A percentile compares a stretch with the other conserved stretches of the same genome.
Conservation (phyloP, 2,329 filamentous ascomycete genomes). For the Phyllosticta citribraziliensis region DNA sequence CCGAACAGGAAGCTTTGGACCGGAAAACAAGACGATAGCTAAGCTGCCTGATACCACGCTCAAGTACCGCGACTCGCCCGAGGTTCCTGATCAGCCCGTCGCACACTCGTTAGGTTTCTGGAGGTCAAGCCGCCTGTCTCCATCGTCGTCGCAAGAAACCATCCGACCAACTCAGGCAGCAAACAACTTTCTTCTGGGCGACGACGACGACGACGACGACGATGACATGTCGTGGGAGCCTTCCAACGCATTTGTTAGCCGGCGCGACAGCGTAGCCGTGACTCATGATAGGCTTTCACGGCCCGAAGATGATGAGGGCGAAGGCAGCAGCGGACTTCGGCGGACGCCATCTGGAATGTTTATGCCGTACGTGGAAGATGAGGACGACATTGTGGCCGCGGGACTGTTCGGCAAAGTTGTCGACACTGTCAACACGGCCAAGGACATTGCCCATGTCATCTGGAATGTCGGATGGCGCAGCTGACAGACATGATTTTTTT, state of each 20-base stretch:
- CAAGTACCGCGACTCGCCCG: conserved; percentile 73
- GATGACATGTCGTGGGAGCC: conserved; percentile 40
- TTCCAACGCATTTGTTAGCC: conserved; percentile 24
- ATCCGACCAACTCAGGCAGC: conserved; percentile 60
- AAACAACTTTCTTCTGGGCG: conserved; percentile 54
- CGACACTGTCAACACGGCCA: conserved; percentile 62
- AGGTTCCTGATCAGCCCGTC: conserved; percentile 47
- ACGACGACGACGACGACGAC: conserved; percentile 42
- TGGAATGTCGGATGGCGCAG: conserved; percentile 57
- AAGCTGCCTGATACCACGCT: conserved; percentile 79
- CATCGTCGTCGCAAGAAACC: conserved; percentile 75
- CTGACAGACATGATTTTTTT: conserved; percentile 22
- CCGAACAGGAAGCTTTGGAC: conserved; percentile 38
- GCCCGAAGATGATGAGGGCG: conserved; percentile 27
- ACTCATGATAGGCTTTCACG: conserved; percentile 9
- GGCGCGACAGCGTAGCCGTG: conserved; percentile 21
- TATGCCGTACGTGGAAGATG: conserved; percentile 74
- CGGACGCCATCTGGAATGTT: conserved; percentile 83
- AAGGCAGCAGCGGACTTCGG: conserved; percentile 48
- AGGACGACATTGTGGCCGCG: conserved; percentile 44
- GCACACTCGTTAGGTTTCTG: conserved; percentile 35
- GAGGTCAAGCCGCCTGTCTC: conserved; percentile 44
- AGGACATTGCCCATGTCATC: conserved; percentile 55
- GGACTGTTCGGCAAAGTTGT: conserved; percentile 70
- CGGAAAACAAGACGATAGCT: conserved; percentile 75